Percentiles rank a stretch among this genome's conserved stretches.
Evolutionary conservation across 2,329 filamentous ascomycete genomes (phyloP).

Genomic region (Pseudogymnoascus pannorum): DNA sequence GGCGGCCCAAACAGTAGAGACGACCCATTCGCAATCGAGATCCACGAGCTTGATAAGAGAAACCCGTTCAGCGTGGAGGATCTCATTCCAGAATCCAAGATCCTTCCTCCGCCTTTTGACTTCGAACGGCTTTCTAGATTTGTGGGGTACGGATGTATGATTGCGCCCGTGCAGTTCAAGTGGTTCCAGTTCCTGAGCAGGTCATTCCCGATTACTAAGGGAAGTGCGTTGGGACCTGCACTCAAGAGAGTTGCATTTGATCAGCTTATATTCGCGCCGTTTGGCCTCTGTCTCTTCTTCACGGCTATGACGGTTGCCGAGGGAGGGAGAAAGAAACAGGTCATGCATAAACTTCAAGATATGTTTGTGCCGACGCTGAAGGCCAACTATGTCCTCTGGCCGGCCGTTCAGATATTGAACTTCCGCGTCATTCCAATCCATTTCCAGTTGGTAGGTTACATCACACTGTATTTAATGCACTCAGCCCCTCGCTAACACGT

Average conservation of each 20-base stretch:
- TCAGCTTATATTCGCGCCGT: constrained; percentile 86
- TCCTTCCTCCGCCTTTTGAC: constrained; percentile 76
- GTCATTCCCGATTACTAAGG: constrained; percentile 79
- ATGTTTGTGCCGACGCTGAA: constrained; percentile 92
- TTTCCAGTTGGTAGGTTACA: constrained; percentile 77
- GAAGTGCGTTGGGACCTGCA: constrained; percentile 64
- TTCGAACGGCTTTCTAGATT: constrained; percentile 91
- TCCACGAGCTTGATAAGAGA: constrained; percentile 79
- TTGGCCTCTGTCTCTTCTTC: constrained; percentile 74
- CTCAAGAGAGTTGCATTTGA: constrained; percentile 89
- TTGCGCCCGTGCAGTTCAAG: constrained; percentile 90
- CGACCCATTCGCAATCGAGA: constrained; percentile 76
- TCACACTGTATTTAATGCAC: background rate
- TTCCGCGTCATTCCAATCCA: constrained; percentile 92
- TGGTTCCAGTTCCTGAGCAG: constrained; percentile 86
- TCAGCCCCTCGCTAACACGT: constrained; percentile 12
- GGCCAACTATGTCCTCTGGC: constrained; percentile 94
- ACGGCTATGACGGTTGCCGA: constrained; percentile 94
- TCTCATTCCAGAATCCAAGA: constrained; percentile 55
- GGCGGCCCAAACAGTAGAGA: constrained; percentile 51
- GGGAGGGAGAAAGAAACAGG: constrained; percentile 74
- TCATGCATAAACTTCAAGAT: constrained; percentile 79
- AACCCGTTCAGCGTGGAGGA: constrained; percentile 60
- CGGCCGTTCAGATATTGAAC: constrained; percentile 91
- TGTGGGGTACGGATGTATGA: constrained; percentile 94